Evolutionary conservation across 106 monocot genomes (phyloP).

Genomic region (Acorus calamus): DNA sequence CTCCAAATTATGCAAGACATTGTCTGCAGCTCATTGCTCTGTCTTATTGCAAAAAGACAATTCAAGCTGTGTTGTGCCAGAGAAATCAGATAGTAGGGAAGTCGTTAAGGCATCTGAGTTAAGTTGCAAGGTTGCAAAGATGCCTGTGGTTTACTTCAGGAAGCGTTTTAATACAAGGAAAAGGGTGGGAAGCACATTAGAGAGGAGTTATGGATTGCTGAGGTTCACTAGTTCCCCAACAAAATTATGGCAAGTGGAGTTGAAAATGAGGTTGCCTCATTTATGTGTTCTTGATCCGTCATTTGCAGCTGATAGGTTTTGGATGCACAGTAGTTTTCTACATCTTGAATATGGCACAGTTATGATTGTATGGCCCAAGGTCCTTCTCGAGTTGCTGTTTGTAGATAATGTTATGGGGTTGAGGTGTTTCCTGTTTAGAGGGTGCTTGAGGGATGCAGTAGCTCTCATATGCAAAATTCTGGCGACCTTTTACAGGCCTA

Average conservation of each 20-base stretch:
- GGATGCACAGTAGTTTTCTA: too few relatives aligned
- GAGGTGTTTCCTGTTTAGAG: too few relatives aligned
- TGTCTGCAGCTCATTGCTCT: background rate
- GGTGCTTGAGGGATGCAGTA: too few relatives aligned
- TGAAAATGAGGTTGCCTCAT: constrained; percentile 25
- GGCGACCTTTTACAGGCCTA: constrained; percentile 8
- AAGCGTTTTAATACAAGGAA: constrained; percentile 40
- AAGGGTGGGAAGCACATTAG: constrained; percentile 4
- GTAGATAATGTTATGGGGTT: too few relatives aligned
- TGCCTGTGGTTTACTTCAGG: constrained; percentile 58
- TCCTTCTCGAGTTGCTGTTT: too few relatives aligned
- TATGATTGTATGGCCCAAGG: too few relatives aligned
- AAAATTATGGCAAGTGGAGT: constrained; percentile 8
- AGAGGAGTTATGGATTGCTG: constrained; percentile 7
- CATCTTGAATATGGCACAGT: too few relatives aligned
- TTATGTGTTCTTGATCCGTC: background rate
- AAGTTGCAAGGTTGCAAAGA: constrained; percentile 10
- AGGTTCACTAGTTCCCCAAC: constrained; percentile 8
- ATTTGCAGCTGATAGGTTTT: too few relatives aligned
- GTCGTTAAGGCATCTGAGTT: background rate
- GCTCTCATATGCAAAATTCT: background rate
- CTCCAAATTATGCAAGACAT: background rate
- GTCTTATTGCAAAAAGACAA: too few relatives aligned
- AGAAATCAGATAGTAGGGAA: background rate
- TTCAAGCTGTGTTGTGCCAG: background rate